A percentile compares a stretch with the other conserved stretches of the same genome.
phyloP scores from a whole-genome alignment of 495 filamentous ascomycete genomes.

The Sordaria brevicollis region DNA sequence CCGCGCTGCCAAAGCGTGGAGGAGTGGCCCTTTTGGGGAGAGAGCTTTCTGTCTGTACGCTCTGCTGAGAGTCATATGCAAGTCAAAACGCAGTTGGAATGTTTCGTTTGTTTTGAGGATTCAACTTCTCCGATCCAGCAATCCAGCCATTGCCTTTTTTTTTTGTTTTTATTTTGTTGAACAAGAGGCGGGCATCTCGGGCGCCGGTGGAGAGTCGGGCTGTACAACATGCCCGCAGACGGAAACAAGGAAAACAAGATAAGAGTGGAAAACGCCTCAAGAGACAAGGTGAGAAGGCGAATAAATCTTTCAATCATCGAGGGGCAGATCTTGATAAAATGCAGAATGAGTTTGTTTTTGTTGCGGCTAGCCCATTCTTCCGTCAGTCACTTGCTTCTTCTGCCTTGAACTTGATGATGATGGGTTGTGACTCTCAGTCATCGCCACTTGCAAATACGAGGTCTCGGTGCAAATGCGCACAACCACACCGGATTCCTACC shows the following conservation, averaged over 20 bases:
- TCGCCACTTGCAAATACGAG: not conserved
- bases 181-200: not conserved
- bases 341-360: not conserved
- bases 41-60: not conserved
- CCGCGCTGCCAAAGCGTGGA: not conserved
- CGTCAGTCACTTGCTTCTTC: no score
- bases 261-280: not conserved
- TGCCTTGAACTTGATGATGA: no score
- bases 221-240: not conserved
- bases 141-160: not conserved
- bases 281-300: not conserved
- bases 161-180: no score
- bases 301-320: not conserved
- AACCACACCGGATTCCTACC: not conserved
- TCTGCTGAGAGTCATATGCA: not conserved
- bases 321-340: not conserved
- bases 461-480: not conserved
- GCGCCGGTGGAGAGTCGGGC: not conserved
- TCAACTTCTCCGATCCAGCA: not conserved
- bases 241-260: not conserved
- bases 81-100: not conserved
- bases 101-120: not conserved
- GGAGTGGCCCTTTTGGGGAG: no score
- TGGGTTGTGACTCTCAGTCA: no score
- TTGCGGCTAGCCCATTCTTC: no score